Evolutionary conservation across 305 asterid species (phyloP).

Genomic region (Caryopteris hybrid): DNA sequence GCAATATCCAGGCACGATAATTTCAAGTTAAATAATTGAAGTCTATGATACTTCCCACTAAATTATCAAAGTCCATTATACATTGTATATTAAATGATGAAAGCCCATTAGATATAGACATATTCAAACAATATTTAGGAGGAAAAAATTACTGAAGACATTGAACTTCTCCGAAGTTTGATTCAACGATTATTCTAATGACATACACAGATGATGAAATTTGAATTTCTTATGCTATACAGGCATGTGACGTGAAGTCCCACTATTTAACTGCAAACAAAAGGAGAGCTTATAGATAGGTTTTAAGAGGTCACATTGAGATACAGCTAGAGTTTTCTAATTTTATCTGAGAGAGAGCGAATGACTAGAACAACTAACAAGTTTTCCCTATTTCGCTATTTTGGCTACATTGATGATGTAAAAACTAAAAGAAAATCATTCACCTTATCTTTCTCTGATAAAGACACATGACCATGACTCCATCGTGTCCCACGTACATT

Average conservation of each 20-base stretch:
- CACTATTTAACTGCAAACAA: no score
- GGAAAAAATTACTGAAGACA: neutral
- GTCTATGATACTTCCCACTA: constrained; percentile 1
- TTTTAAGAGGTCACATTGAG: no score
- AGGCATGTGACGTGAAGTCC: neutral
- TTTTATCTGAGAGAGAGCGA: neutral
- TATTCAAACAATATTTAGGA: neutral
- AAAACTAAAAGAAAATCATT: neutral
- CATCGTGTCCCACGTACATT: constrained; percentile 97
- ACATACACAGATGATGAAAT: neutral
- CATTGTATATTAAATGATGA: neutral
- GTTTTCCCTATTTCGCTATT: neutral
- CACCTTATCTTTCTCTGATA: constrained; percentile 68
- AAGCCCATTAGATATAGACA: neutral
- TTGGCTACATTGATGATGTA: neutral
- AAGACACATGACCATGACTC: constrained; percentile 88
- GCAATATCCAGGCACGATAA: constrained; percentile 6
- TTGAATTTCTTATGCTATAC: neutral
- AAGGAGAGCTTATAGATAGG: neutral
- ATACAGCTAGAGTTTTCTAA: neutral
- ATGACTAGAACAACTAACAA: neutral
- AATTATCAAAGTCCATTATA: neutral
- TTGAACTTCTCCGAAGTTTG: neutral
- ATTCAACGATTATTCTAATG: neutral
- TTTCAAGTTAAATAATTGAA: constrained; percentile 4